Conservation (phyloP, 2,329 filamentous ascomycete genomes). For the Emmonsiellopsis sp. region DNA sequence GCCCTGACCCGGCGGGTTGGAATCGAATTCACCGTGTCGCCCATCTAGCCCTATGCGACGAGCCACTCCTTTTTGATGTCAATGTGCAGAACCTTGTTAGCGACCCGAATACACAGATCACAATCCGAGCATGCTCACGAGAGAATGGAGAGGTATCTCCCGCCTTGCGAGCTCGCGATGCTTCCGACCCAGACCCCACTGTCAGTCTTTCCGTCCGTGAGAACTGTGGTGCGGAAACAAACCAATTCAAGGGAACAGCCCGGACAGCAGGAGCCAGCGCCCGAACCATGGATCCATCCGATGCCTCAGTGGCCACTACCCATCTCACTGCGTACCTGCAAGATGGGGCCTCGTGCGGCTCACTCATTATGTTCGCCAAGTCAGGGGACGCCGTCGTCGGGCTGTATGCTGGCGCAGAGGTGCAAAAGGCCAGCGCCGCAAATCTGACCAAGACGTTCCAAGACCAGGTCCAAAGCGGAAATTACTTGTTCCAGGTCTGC, state of each 20-base stretch:
- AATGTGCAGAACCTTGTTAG: conserved; percentile 4
- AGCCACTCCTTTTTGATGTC: conserved; percentile 7
- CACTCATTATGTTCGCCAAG: conserved; percentile 6
- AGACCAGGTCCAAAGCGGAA: background rate
- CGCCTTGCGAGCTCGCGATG: background rate
- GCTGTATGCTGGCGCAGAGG: conserved; percentile 6
- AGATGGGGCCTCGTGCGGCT: conserved; percentile 1
- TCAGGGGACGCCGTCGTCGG: conserved; percentile 5
- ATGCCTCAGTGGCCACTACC: background rate
- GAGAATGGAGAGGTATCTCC: background rate
- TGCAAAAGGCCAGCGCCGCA: conserved; percentile 1
- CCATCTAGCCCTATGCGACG: conserved; percentile 1
- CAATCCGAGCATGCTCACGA: conserved; percentile 5
- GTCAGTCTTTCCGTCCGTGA: background rate
- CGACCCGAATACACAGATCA: background rate
- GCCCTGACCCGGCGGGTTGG: conserved; percentile 7
- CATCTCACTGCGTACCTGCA: background rate
- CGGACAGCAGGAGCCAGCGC: background rate
- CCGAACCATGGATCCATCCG: background rate
- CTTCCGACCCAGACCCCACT: background rate
- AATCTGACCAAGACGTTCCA: conserved; percentile 3
- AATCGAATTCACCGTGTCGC: background rate
- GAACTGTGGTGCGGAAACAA: background rate
- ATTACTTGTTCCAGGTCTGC: conserved; percentile 1
- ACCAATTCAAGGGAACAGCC: background rate